These are phyloP conservation scores for Cercis canadensis DNA, from an alignment of 306 rosid genomes.

Conservation along the genomic window DNA sequence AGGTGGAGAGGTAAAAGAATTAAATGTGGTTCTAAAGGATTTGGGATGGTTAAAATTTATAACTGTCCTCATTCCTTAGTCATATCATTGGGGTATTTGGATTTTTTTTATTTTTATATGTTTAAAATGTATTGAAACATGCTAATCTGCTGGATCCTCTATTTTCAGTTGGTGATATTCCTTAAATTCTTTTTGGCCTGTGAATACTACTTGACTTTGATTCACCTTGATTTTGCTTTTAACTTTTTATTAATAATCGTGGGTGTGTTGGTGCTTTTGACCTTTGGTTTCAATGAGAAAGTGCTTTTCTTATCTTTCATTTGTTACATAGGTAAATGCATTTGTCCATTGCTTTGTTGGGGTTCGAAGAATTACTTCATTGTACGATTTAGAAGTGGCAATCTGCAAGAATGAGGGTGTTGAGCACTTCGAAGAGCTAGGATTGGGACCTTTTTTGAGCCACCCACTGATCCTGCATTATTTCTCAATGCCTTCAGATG, in stretches of 20 bases:
- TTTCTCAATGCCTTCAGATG: conserved; percentile 56
- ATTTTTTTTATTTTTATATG: too few species aligned
- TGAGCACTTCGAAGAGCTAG: conserved; percentile 68
- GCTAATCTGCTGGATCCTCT: too few species aligned
- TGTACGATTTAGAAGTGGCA: conserved; percentile 80
- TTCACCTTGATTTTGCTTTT: too few species aligned
- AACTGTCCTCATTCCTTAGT: too few species aligned
- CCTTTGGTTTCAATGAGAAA: background rate
- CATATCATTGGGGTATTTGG: too few species aligned
- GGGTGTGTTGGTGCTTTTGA: background rate
- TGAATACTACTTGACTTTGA: background rate
- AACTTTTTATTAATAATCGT: background rate
- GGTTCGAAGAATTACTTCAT: conserved; percentile 68
- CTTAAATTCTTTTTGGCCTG: too few species aligned
- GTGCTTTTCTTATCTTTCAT: conserved; percentile 25
- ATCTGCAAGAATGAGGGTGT: conserved; percentile 78
- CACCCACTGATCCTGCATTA: conserved; percentile 83
- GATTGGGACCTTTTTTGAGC: conserved; percentile 81
- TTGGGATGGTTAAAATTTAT: too few species aligned
- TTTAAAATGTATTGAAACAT: too few species aligned
- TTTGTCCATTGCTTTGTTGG: conserved; percentile 91
- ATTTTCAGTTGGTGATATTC: too few species aligned
- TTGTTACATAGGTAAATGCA: conserved; percentile 75
- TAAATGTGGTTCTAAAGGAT: too few species aligned
- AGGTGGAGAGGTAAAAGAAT: too few species aligned